Percentiles rank a stretch among this genome's conserved stretches.
Conservation (phyloP, 768 basidiomycete species). For the Suillus hirtellus region DNA sequence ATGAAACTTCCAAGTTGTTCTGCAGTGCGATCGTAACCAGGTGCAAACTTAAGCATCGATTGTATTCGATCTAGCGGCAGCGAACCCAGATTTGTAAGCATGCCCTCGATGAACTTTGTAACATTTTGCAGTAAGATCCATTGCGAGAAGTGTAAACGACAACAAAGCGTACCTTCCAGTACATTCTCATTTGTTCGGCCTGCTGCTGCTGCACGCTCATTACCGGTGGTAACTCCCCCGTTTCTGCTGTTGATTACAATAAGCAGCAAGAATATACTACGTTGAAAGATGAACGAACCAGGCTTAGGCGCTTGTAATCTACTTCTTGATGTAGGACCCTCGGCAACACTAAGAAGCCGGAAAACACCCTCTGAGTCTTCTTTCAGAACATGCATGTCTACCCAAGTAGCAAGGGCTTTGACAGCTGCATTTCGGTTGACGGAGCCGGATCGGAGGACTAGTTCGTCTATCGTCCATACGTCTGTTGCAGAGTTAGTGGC, state of each 20-base stretch:
- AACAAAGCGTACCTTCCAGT: slow-evolving; percentile 69
- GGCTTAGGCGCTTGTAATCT: slow-evolving; percentile 23
- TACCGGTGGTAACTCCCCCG: slow-evolving; percentile 50
- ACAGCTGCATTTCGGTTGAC: slow-evolving; percentile 64
- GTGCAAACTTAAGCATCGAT: slow-evolving; percentile 81
- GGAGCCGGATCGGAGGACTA: slow-evolving; percentile 62
- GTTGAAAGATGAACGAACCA: slow-evolving; percentile 21
- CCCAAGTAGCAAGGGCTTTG: slow-evolving; percentile 83
- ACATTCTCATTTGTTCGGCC: slow-evolving; percentile 82
- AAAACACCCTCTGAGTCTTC: slow-evolving; percentile 63
- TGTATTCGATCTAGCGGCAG: slow-evolving; percentile 85
- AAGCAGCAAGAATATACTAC: slow-evolving; percentile 2
- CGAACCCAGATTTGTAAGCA: slow-evolving; percentile 84
- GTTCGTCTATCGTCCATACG: slow-evolving; percentile 69
- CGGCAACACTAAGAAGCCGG: slow-evolving; percentile 61
- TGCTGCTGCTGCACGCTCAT: slow-evolving; percentile 70
- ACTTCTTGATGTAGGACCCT: slow-evolving; percentile 39
- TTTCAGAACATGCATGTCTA: slow-evolving; percentile 77
- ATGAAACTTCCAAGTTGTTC: slow-evolving; percentile 81
- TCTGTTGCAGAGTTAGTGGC: slow-evolving; percentile 41
- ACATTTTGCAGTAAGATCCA: slow-evolving; percentile 7
- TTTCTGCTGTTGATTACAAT: slow-evolving; percentile 30
- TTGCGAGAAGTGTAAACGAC: slow-evolving; percentile 1
- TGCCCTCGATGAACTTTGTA: slow-evolving; percentile 80
- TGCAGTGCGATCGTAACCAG: slow-evolving; percentile 74